phyloP scores from a whole-genome alignment of 164 flowering plant species.

The Stephania cephalantha region DNA sequence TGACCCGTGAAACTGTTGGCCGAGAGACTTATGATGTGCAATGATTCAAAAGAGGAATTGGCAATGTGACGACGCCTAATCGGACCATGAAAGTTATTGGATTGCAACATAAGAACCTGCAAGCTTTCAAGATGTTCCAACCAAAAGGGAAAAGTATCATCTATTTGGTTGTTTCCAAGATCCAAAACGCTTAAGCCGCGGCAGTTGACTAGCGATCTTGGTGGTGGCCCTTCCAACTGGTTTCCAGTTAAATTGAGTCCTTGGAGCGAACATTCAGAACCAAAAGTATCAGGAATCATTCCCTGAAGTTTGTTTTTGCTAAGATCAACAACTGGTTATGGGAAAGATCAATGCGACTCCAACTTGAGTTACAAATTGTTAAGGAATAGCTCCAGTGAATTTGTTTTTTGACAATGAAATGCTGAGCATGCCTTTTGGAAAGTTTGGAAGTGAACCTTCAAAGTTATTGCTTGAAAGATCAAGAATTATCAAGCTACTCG shows the following conservation, averaged over 20 bases:
- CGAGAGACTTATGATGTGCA: slow-evolving; percentile 18
- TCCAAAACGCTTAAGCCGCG: slow-evolving; percentile 39
- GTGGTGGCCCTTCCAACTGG: slow-evolving; percentile 35
- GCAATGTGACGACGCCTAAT: slow-evolving; percentile 3
- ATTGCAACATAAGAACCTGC: slow-evolving; percentile 50
- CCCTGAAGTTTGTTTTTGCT: slow-evolving; percentile 37
- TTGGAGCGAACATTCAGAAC: too few relatives aligned
- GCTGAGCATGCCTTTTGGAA: slow-evolving; percentile 16
- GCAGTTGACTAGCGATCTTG: slow-evolving; percentile 49
- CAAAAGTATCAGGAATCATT: slow-evolving; percentile 28
- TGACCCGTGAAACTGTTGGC: slow-evolving; percentile 10
- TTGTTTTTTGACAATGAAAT: slow-evolving; percentile 16
- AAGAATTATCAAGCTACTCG: too few relatives aligned
- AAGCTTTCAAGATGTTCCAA: slow-evolving; percentile 29
- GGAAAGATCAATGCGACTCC: slow-evolving; percentile 45
- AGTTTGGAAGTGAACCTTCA: slow-evolving; percentile 14
- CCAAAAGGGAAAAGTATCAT: slow-evolving; percentile 39
- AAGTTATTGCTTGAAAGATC: too few relatives aligned
- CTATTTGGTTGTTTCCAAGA: slow-evolving; percentile 45
- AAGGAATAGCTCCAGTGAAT: too few relatives aligned
- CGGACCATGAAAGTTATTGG: slow-evolving; percentile 43
- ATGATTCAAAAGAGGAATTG: not conserved
- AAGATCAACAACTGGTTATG: slow-evolving; percentile 40
- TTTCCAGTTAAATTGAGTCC: slow-evolving; percentile 37
- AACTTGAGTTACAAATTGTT: slow-evolving; percentile 37